Percentiles rank a stretch among this genome's conserved stretches.
phyloP scores from a whole-genome alignment of 1,284 basidiomycete species.

The Microbotryomycetes sp. region DNA sequence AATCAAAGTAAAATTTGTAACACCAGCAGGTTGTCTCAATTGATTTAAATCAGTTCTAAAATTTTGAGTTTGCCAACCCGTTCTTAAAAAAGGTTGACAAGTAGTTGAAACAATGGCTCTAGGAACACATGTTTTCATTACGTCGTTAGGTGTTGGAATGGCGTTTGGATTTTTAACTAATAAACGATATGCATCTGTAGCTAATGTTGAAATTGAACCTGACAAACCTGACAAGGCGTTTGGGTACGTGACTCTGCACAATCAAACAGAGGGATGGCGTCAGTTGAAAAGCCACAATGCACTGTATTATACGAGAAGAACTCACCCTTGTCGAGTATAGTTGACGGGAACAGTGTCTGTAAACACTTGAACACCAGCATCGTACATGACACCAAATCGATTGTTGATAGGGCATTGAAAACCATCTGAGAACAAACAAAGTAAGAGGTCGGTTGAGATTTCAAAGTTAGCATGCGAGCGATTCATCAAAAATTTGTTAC shows the following conservation, averaged over 20 bases:
- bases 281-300: too few species aligned
- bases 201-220: not conserved
- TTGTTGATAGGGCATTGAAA: not conserved
- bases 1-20: not conserved
- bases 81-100: not conserved
- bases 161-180: not conserved
- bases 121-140: not conserved
- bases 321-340: not conserved
- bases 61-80: not conserved
- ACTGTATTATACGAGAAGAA: too few species aligned
- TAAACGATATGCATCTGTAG: not conserved
- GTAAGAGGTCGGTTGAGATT: too few species aligned
- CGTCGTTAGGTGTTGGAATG: not conserved
- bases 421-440: too few species aligned
- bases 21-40: not conserved
- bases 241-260: not conserved
- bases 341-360: not conserved
- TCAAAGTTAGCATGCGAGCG: too few species aligned
- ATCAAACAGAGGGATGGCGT: too few species aligned
- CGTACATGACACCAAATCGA: not conserved
- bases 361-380: not conserved
- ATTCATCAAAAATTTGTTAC: too few species aligned
- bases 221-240: not conserved
- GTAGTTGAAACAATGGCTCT: not conserved
- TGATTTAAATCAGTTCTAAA: not conserved